Conservation (phyloP, 2,329 filamentous ascomycete species). For the Cladorrhinum sp. region DNA sequence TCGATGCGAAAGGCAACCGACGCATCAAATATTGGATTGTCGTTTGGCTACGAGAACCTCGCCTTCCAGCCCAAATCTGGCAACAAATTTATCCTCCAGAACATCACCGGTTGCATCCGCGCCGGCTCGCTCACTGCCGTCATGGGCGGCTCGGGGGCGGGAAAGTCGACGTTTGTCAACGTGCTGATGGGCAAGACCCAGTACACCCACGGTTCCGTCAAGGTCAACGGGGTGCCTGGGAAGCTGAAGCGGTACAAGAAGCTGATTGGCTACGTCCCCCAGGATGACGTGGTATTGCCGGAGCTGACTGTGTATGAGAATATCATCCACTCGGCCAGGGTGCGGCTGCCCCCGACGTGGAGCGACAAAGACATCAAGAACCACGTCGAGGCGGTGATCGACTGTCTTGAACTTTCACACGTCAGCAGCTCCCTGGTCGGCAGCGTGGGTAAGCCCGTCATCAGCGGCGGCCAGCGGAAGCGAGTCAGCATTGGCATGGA, state of each 20-base stretch:
- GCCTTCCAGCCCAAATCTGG: conserved; percentile 46
- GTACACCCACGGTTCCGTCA: conserved; percentile 49
- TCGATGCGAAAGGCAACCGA: conserved; percentile 52
- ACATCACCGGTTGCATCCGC: conserved; percentile 53
- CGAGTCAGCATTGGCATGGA: conserved; percentile 59
- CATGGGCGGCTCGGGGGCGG: conserved; percentile 59
- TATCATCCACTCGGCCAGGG: conserved; percentile 56
- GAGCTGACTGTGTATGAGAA: conserved; percentile 62
- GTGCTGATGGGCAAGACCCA: conserved; percentile 58
- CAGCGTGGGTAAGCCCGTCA: conserved; percentile 47
- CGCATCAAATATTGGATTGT: conserved; percentile 49
- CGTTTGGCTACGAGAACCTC: conserved; percentile 51
- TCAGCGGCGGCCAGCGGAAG: conserved; percentile 53
- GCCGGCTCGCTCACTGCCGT: conserved; percentile 54
- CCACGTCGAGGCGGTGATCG: conserved; percentile 56
- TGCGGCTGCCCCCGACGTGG: conserved; percentile 53
- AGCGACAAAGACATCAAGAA: conserved; percentile 45
- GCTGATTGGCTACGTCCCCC: conserved; percentile 59
- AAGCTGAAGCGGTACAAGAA: conserved; percentile 54
- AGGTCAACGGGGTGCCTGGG: conserved; percentile 50
- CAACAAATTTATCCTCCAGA: conserved; percentile 46
- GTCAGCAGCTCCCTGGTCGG: conserved; percentile 52
- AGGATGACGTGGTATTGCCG: conserved; percentile 58
- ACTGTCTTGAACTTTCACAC: conserved; percentile 51
- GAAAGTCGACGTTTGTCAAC: conserved; percentile 59